A percentile compares a stretch with the other conserved stretches of the same genome.
phyloP scores from a whole-genome alignment of 441 rosid genomes.

The Manihot esculenta region DNA sequence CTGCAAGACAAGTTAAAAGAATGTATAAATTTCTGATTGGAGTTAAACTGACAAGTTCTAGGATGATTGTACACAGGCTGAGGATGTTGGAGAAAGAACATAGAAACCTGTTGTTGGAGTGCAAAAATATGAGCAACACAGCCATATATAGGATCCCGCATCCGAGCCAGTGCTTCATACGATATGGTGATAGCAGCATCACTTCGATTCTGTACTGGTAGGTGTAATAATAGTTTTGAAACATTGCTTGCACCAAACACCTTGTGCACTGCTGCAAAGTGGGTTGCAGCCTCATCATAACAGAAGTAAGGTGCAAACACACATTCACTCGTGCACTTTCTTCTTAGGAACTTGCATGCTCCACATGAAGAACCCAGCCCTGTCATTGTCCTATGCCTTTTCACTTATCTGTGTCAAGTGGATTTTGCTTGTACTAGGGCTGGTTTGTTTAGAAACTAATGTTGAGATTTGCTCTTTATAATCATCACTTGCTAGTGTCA shows the following conservation, averaged over 20 bases:
- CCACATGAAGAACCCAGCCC: slow-evolving; percentile 88
- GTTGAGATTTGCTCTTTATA: slow-evolving; percentile 44
- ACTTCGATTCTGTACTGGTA: slow-evolving; percentile 59
- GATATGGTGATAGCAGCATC: slow-evolving; percentile 80
- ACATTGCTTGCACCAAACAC: slow-evolving; percentile 96
- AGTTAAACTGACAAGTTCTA: slow-evolving; percentile 6
- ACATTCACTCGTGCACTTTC: slow-evolving; percentile 78
- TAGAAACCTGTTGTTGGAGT: slow-evolving; percentile 83
- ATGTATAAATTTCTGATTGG: background rate
- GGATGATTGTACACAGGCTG: slow-evolving; percentile 1
- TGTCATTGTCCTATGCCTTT: slow-evolving; percentile 56
- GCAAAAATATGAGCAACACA: slow-evolving; percentile 87
- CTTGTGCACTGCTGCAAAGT: slow-evolving; percentile 91
- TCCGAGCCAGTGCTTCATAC: slow-evolving; percentile 89
- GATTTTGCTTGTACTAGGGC: slow-evolving; percentile 22
- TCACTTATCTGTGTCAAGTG: slow-evolving; percentile 19
- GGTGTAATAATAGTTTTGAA: slow-evolving; percentile 68
- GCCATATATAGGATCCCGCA: slow-evolving; percentile 78
- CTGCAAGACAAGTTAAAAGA: slow-evolving; percentile 38
- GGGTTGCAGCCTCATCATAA: slow-evolving; percentile 76
- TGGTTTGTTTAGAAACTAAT: slow-evolving; percentile 32
- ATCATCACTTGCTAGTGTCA: slow-evolving; percentile 32
- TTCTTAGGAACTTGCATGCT: slow-evolving; percentile 95
- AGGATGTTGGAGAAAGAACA: background rate
- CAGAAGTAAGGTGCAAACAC: slow-evolving; percentile 92